Evolutionary conservation across 2,329 filamentous ascomycete species (phyloP).

Genomic region (Aspergillus cejpii): DNA sequence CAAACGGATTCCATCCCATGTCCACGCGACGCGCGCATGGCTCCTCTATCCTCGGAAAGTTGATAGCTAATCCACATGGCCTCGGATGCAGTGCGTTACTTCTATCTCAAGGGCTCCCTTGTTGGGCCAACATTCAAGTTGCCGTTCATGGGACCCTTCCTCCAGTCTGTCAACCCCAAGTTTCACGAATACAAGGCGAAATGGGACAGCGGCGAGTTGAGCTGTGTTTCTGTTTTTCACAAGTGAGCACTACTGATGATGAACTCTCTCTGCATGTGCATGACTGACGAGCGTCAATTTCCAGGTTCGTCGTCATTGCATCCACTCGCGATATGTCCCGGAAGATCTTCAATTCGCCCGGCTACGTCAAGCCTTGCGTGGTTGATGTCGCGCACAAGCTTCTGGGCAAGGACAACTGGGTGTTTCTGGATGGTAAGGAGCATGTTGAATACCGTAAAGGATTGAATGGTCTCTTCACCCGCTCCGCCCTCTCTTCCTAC

Average conservation of each 20-base stretch:
- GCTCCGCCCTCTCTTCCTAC: conserved; percentile 77
- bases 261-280: background rate
- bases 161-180: conserved; percentile 84
- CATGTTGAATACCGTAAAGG: conserved; percentile 98
- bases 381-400: conserved; percentile 93
- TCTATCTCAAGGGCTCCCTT: conserved; percentile 68
- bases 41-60: background rate
- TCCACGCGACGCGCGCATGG: background rate
- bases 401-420: conserved; percentile 87
- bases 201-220: conserved; percentile 84
- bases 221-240: conserved; percentile 98
- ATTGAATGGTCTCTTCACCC: conserved; percentile 88
- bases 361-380: conserved; percentile 90
- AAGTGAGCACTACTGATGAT: conserved; percentile 57
- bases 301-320: conserved; percentile 91
- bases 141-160: conserved; percentile 90
- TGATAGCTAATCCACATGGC: conserved; percentile 2
- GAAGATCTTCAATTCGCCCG: conserved; percentile 92
- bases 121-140: conserved; percentile 68
- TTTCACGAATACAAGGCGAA: conserved; percentile 88
- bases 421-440: conserved; percentile 89
- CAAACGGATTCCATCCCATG: background rate
- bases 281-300: background rate
- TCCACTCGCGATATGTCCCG: conserved; percentile 91
- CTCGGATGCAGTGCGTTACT: conserved; percentile 58